Evolutionary conservation across 768 basidiomycete species (phyloP).

Genomic region (Boletus speciosus): DNA sequence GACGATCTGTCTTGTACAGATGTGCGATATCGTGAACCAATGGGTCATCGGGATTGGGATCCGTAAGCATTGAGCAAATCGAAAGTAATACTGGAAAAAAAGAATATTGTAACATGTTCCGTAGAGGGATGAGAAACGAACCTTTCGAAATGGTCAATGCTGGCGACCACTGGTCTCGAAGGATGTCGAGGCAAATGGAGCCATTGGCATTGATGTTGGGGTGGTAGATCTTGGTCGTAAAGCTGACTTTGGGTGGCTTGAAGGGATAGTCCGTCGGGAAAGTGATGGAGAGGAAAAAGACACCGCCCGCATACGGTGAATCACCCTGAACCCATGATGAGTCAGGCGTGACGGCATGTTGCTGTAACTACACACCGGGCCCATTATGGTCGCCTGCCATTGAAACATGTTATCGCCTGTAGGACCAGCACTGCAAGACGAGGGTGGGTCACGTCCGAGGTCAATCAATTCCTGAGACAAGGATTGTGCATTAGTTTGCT

Average conservation of each 20-base stretch:
- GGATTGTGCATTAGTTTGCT: background rate
- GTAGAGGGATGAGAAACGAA: constrained; percentile 33
- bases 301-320: constrained; percentile 97
- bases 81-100: constrained; percentile 75
- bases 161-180: constrained; percentile 99
- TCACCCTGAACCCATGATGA: constrained; percentile 62
- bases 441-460: constrained; percentile 98
- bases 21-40: constrained; percentile 98
- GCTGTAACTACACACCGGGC: constrained; percentile 65
- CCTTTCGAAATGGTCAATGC: constrained; percentile 99
- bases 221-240: constrained; percentile 99
- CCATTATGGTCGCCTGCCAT: constrained; percentile 99
- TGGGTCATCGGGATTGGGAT: constrained; percentile 99
- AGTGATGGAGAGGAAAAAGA: constrained; percentile 94
- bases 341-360: constrained; percentile 17
- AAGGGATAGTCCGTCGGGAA: constrained; percentile 99
- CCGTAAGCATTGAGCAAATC: constrained; percentile 99
- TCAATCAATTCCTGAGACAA: constrained; percentile 87
- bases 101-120: background rate
- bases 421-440: constrained; percentile 98
- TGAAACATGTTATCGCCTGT: constrained; percentile 98
- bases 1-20: constrained; percentile 98
- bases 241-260: constrained; percentile 99
- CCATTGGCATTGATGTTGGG: constrained; percentile 99
- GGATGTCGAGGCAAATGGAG: constrained; percentile 96